Percentiles rank a stretch among this genome's conserved stretches.
Evolutionary conservation across 2,329 filamentous ascomycete genomes (phyloP).

Genomic region (Cordyceps tenuipes): DNA sequence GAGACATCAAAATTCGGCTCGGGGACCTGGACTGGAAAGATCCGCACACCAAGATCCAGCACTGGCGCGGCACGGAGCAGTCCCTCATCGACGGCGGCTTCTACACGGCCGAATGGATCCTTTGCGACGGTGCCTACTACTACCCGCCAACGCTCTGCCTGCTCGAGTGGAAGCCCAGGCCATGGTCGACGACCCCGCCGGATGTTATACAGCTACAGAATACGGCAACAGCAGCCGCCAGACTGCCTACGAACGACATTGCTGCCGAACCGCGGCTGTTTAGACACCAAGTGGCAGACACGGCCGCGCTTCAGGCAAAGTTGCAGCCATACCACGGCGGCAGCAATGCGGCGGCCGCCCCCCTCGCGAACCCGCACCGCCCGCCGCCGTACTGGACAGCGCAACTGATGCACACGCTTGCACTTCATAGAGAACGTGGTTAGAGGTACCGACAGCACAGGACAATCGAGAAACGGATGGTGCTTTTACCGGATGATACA

Average conservation of each 20-base stretch:
- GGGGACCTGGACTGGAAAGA: constrained; percentile 75
- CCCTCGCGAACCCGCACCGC: not conserved
- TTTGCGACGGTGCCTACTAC: constrained; percentile 26
- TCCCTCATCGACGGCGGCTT: constrained; percentile 59
- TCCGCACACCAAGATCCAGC: constrained; percentile 52
- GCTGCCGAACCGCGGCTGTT: not conserved
- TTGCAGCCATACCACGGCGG: not conserved
- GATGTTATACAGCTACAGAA: constrained; percentile 18
- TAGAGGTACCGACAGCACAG: constrained; percentile 5
- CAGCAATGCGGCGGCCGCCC: not conserved
- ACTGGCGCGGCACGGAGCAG: constrained; percentile 59
- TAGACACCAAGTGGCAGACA: not conserved
- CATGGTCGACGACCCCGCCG: constrained; percentile 11
- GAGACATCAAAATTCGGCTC: constrained; percentile 48
- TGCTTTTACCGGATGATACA: not conserved
- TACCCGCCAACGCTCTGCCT: constrained; percentile 28
- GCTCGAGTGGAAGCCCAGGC: constrained; percentile 21
- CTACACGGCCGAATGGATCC: constrained; percentile 45
- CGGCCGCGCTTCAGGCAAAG: not conserved
- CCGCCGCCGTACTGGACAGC: not conserved
- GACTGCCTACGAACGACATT: not conserved
- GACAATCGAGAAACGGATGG: not conserved
- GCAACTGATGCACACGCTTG: not conserved
- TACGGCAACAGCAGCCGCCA: not conserved
- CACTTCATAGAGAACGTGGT: not conserved